Evolutionary conservation across 1,284 basidiomycete genomes (phyloP).

Genomic region (Tilletia walkeri): DNA sequence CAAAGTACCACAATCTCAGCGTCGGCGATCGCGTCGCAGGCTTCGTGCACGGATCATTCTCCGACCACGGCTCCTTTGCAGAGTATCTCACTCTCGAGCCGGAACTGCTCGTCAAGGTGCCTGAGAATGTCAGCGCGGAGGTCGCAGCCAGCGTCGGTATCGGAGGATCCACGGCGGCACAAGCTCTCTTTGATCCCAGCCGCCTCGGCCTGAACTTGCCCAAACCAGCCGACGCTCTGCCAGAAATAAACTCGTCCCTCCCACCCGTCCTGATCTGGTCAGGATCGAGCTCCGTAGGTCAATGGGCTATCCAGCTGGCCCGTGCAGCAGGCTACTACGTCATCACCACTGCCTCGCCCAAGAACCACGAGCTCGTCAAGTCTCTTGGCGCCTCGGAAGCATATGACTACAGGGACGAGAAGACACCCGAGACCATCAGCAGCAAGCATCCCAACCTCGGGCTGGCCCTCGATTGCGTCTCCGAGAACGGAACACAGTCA

Average conservation of each 20-base stretch:
- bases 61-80: conserved; percentile 54
- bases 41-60: conserved; percentile 58
- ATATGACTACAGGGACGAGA: conserved; percentile 61
- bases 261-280: conserved; percentile 60
- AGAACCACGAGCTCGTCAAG: conserved; percentile 46
- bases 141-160: conserved; percentile 41
- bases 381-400: conserved; percentile 44
- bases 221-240: conserved; percentile 26
- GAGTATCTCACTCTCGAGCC: conserved; percentile 53
- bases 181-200: conserved; percentile 36
- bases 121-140: conserved; percentile 31
- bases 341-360: conserved; percentile 58
- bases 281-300: conserved; percentile 62
- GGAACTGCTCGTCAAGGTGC: conserved; percentile 38
- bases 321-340: conserved; percentile 60
- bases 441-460: conserved; percentile 43
- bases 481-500: conserved; percentile 45
- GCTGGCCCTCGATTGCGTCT: conserved; percentile 49
- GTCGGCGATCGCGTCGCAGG: conserved; percentile 65
- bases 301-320: conserved; percentile 57
- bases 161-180: conserved; percentile 44
- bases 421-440: conserved; percentile 41
- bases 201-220: conserved; percentile 31
- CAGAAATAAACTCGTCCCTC: conserved; percentile 25
- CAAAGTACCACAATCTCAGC: conserved; percentile 44